Evolutionary conservation across 257 asterid genomes (phyloP), one percentile per base, ranked within the genome.

Genomic region (Penstemon eatonii): DNA sequence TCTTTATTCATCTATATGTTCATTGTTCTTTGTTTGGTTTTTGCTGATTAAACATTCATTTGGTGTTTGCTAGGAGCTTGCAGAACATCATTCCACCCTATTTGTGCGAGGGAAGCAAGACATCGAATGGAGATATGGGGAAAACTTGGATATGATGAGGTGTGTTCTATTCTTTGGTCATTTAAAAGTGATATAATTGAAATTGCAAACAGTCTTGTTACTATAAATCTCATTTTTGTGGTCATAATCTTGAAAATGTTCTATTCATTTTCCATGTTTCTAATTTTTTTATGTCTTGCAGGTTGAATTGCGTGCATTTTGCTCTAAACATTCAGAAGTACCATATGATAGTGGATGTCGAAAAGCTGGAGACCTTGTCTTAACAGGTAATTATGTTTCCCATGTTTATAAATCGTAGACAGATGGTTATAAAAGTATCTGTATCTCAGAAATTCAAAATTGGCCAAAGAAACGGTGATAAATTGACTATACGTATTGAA

Each of bases 51-150:
- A 63, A 7, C 60, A 56, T 66, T 73, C 73, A 55, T 79, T 85
- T 73, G 42, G 61, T 77, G 66, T 71, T 75, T 76, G 47, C 47
- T 87, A 94, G 99, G 97, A 75, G 86, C 96, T 82, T 94, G 99
- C 83, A 89, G 99, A 83, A 87, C 92, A 64, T 86, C 97, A 37
- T 94, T 94, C 81, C 99, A 94, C 81, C 99, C 99, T 70, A 82
- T 89, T 65, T 94, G 99, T 84, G 99, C 97, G 41, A 83, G 99
- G 84, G 99, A 94, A 77, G 97, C 96, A 61, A 78, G 78, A 63
- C 91, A 91, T 76, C 81, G 91, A 79, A 87, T 94, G 97, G 97
- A 94, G 87, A 91, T 94, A 73, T 94, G 99, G 99, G 97, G 96
- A 54, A 91, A 87, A 81, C 85, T 82, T 74, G 97, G 92, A 82